Evolutionary conservation across 345 rosid genomes (phyloP), one percentile per base, ranked within the genome.

Genomic region (Citrus cavaleriei): DNA sequence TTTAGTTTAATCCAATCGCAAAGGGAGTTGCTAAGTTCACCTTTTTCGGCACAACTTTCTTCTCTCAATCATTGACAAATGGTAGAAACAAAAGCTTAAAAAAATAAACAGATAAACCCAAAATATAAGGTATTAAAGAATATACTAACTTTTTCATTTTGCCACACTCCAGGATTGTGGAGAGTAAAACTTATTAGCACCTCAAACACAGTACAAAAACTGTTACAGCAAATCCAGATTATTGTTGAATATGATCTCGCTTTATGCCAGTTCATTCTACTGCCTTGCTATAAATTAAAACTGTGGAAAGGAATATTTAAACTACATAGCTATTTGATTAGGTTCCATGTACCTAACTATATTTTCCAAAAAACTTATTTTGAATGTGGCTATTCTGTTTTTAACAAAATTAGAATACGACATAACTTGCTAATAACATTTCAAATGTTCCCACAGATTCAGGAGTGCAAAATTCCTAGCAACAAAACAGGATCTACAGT

Each of bases 41-140:
- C 27, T 0, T 3, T 1, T 0, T 61, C 1, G 0, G 0, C 6
- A 6, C 34, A 25, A 24, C 5, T 10, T 27, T 25, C 16, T 27
- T 9, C 18, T 8, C 30, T 38, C 6, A 34, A 76, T 27, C 8
- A 25, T 28, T 38, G 21, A 40, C 4, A 22, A 72, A 22, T 21
- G 21, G 13, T 54, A 13, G 58, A 72, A 19, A 72, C 14, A 21
- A 22, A 72, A 72, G 7, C 12, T 21, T 55, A 72, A 72, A 55
- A 21, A 35, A 72, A 72, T 21, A 24, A 32, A 12, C 32, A 57
- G 51, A 72, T 55, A 35, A 51, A 32, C 75, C 61, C 4, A 54
- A 54, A 71, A 54, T 19, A 5, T 57, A 30, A 10, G 3, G 49
- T 42, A 42, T 2, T 22, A 30, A 32, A 18, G 21, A 49, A 27